These are phyloP conservation scores for Ogataea siamensis DNA, from an alignment of 805 yeast genomes.

Conservation along the genomic window DNA sequence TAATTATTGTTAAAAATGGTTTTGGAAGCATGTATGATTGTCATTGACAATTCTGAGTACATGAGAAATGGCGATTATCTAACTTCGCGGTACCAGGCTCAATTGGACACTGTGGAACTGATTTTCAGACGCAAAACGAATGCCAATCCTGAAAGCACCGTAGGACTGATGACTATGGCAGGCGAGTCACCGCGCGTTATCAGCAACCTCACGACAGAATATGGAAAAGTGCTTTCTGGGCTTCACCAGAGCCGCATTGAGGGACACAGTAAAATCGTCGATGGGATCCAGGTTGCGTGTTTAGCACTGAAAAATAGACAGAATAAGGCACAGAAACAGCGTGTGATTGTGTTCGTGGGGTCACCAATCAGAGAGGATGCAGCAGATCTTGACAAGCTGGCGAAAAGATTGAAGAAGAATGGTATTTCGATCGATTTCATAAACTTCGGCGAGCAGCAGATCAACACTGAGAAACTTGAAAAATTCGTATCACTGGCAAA, in stretches of 20 bases:
- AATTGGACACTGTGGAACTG: slow-evolving; percentile 82
- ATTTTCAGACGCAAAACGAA: slow-evolving; percentile 83
- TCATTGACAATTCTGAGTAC: slow-evolving; percentile 93
- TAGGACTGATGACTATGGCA: slow-evolving; percentile 85
- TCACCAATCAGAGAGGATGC: slow-evolving; percentile 72
- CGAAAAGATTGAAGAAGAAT: slow-evolving; percentile 91
- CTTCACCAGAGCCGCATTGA: slow-evolving; percentile 72
- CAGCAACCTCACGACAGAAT: slow-evolving; percentile 82
- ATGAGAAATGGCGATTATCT: slow-evolving; percentile 94
- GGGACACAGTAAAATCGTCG: slow-evolving; percentile 66
- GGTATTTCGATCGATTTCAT: slow-evolving; percentile 85
- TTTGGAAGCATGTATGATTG: slow-evolving; percentile 93
- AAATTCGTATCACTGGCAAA: slow-evolving; percentile 73
- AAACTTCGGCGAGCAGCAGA: slow-evolving; percentile 85
- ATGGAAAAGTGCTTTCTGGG: slow-evolving; percentile 81
- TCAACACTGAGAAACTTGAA: slow-evolving; percentile 75
- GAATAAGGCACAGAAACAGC: slow-evolving; percentile 86
- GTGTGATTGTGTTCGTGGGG: slow-evolving; percentile 88
- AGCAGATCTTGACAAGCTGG: slow-evolving; percentile 75
- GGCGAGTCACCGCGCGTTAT: slow-evolving; percentile 86
- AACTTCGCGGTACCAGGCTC: slow-evolving; percentile 87
- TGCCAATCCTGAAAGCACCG: slow-evolving; percentile 91
- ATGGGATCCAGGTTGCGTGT: slow-evolving; percentile 91
- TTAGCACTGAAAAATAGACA: slow-evolving; percentile 95
- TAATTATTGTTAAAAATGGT: slow-evolving; percentile 54